These are phyloP conservation scores for Verticillium alfalfae DNA, from an alignment of 2,329 filamentous ascomycete species.

Conservation along the genomic window DNA sequence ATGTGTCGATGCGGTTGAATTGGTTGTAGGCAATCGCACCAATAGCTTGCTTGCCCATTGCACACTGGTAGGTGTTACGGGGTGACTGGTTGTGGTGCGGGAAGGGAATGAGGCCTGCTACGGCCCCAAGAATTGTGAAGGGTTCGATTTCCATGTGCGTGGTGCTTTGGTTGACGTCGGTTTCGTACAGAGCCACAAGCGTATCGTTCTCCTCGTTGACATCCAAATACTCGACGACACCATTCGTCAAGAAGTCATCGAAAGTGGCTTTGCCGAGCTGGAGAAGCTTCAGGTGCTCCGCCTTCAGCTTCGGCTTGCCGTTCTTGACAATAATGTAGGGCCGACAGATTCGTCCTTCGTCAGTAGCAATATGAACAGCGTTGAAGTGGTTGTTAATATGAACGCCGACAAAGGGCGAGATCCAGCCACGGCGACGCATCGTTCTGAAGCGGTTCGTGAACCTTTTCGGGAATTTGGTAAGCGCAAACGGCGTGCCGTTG, in stretches of 20 bases:
- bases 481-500: constrained; percentile 88
- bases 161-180: constrained; percentile 73
- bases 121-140: constrained; percentile 91
- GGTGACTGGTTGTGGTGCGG: constrained; percentile 99
- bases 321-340: constrained; percentile 95
- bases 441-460: constrained; percentile 83
- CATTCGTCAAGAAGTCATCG: constrained; percentile 86
- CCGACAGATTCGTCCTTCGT: constrained; percentile 93
- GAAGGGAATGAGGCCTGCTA: constrained; percentile 94
- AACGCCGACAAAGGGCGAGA: constrained; percentile 95
- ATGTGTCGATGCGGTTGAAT: constrained; percentile 91
- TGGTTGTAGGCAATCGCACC: constrained; percentile 98
- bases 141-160: constrained; percentile 98
- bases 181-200: constrained; percentile 84
- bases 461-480: constrained; percentile 79
- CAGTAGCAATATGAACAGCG: constrained; percentile 91
- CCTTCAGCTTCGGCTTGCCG: constrained; percentile 72
- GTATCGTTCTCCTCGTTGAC: constrained; percentile 98
- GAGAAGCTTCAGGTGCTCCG: constrained; percentile 72
- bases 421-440: constrained; percentile 80
- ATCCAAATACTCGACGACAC: constrained; percentile 92
- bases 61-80: constrained; percentile 97
- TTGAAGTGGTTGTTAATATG: constrained; percentile 91
- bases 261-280: constrained; percentile 82
- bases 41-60: constrained; percentile 99